Evolutionary conservation across 2,329 filamentous ascomycete genomes (phyloP), one percentile per base, ranked within the genome.

Genomic region (Gaeumannomyces sp.): DNA sequence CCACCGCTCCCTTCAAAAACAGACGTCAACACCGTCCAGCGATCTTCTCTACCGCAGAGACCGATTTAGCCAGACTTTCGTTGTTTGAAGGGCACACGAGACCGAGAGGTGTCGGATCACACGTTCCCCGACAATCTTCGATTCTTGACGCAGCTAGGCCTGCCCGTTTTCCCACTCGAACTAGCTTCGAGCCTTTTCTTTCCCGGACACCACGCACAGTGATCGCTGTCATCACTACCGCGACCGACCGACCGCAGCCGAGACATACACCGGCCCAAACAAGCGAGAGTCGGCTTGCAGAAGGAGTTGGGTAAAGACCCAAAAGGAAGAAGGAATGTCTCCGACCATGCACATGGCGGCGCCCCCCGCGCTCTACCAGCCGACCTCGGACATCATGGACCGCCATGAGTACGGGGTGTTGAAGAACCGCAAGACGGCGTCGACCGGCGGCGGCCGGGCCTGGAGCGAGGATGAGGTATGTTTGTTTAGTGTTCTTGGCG

Each of bases 381-480:
- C 81, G 33, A 80, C 79, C 28, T 81, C 81, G 64, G 85, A 87
- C 72, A 78, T 77, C 67, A 78, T 84, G 71, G 81, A 83, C 67
- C 82, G 84, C 67, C 84, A 86, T 68, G 84, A 85, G 27, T 85
- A 83, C 70, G 81, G 85, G 64, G 79, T 88, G 73, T 78, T 80
- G 66, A 90, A 91, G 78, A 85, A 82, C 73, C 84, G 88, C 67
- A 91, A 90, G 79, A 78, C 83, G 67, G 83, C 86, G 28, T 87
- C 89, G 66, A 90, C 89, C 62, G 89, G 90, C 68, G 89, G 90
- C 70, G 90, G 90, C 71, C 84, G 91, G 75, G 90, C 90, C 65
- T 94, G 91, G 91, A 93, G 90, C 68, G 91, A 93, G 75, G 90
- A 93, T 76, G 91, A 93, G 87, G 90, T 92, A 81, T 71, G 82